Evolutionary conservation across 768 basidiomycete genomes (phyloP).

Genomic region (Podaxis rugospora): DNA sequence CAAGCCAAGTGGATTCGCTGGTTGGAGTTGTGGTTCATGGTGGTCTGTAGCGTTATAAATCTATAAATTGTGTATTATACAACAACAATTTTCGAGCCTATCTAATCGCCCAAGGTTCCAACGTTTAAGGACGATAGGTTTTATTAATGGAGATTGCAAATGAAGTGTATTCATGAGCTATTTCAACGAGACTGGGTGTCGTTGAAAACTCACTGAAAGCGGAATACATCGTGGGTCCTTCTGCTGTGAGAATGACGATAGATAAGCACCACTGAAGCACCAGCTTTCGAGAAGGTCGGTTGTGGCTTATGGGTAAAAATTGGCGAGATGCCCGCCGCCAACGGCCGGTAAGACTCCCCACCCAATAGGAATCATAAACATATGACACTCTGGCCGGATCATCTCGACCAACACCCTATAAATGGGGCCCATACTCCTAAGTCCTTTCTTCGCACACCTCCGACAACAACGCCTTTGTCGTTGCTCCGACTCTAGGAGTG

Average conservation of each 20-base stretch:
- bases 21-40: slow-evolving; percentile 77
- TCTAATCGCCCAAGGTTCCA: too few relatives aligned
- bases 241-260: too few relatives aligned
- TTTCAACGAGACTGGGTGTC: background rate
- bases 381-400: slow-evolving; percentile 23
- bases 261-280: too few relatives aligned
- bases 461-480: slow-evolving; percentile 2
- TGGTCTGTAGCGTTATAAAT: slow-evolving; percentile 64
- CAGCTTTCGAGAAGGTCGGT: background rate
- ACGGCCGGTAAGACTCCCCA: background rate
- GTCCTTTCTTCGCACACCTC: background rate
- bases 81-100: background rate
- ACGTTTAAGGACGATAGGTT: too few relatives aligned
- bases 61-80: slow-evolving; percentile 25
- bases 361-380: slow-evolving; percentile 14
- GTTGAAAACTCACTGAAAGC: too few relatives aligned
- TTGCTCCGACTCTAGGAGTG: background rate
- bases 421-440: background rate
- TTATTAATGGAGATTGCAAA: background rate
- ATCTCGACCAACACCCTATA: slow-evolving; percentile 12
- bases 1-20: slow-evolving; percentile 36
- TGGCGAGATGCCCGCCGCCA: background rate
- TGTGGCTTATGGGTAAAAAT: background rate
- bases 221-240: too few relatives aligned
- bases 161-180: background rate